Evolutionary conservation across 106 monocot genomes (phyloP).

Genomic region (Acorus gramineus): DNA sequence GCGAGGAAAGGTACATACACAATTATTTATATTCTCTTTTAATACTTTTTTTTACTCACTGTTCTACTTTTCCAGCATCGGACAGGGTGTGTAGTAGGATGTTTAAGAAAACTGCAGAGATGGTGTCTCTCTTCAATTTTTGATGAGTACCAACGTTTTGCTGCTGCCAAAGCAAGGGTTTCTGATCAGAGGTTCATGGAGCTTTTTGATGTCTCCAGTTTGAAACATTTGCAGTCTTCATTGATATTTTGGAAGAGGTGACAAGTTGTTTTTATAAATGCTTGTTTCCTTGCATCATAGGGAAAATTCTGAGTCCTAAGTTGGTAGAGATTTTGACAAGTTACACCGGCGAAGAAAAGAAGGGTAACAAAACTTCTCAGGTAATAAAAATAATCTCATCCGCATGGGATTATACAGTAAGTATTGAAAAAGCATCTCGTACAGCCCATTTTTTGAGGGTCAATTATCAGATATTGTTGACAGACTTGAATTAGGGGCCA

Average conservation of each 20-base stretch:
- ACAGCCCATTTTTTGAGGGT: too few species aligned
- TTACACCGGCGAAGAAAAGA: too few species aligned
- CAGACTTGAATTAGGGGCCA: too few species aligned
- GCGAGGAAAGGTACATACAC: constrained; percentile 59
- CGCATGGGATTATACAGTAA: too few species aligned
- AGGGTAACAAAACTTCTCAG: too few species aligned
- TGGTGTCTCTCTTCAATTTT: constrained; percentile 79
- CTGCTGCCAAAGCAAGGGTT: constrained; percentile 73
- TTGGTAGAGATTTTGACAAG: too few species aligned
- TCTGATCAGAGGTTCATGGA: constrained; percentile 82
- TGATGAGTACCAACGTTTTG: constrained; percentile 71
- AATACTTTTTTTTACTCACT: background rate
- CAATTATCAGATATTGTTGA: too few species aligned
- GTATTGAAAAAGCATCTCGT: too few species aligned
- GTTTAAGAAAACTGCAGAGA: constrained; percentile 69
- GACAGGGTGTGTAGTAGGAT: constrained; percentile 75
- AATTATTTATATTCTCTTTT: background rate
- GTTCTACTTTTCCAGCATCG: constrained; percentile 47
- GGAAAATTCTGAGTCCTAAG: too few species aligned
- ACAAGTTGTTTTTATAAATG: too few species aligned
- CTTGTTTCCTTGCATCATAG: too few species aligned
- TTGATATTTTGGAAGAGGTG: constrained; percentile 19
- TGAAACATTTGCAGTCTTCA: constrained; percentile 36
- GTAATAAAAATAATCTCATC: too few species aligned
- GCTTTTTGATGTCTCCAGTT: constrained; percentile 57